Evolutionary conservation across 2,329 filamentous ascomycete species (phyloP), one percentile per base, ranked within the genome.

Genomic region (Penicillium sp.): DNA sequence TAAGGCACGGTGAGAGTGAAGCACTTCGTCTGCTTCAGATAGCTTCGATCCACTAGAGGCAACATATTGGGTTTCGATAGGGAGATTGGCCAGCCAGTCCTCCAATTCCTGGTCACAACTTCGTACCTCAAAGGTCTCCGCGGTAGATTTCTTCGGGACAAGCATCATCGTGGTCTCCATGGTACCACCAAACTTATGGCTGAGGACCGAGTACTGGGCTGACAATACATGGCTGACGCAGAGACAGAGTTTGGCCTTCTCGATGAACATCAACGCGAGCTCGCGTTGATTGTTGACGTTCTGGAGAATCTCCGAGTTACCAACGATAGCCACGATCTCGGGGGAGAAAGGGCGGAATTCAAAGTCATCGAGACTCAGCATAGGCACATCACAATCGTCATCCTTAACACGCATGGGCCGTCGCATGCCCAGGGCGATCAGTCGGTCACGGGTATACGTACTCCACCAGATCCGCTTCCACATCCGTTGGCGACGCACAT

Each of bases 401-500:
- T 91, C 88, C 79, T 95, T 95, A 74, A 97, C 95, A 50, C 92
- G 83, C 37, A 91, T 96, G 5, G 92, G 92, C 51, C 93, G 85
- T 54, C 93, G 85, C 92, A 97, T 97, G 53, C 93, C 93, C 12
- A 97, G 79, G 2, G 93, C 93, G 60, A 97, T 91, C 40, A 97
- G 82, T 46, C 92, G 88, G 74, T 97, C 93, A 52, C 92, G 88
- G 85, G 96, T 96, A 69, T 96, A 96, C 61, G 90, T 95, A 31
- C 90, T 96, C 93, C 93, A 97, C 93, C 93, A 97, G 64, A 97
- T 94, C 50, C 92, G 84, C 77, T 96, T 96, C 89, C 92, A 96
- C 48, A 97, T 78, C 67, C 86, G 90, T 69, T 91, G 89, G 67
- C 89, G 88, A 50, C 84, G 81, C 3, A 78, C 74, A 37, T 88